A percentile compares a stretch with the other conserved stretches of the same genome.
Conservation (phyloP, 2,329 filamentous ascomycete species). For the Colletotrichum sojae region DNA sequence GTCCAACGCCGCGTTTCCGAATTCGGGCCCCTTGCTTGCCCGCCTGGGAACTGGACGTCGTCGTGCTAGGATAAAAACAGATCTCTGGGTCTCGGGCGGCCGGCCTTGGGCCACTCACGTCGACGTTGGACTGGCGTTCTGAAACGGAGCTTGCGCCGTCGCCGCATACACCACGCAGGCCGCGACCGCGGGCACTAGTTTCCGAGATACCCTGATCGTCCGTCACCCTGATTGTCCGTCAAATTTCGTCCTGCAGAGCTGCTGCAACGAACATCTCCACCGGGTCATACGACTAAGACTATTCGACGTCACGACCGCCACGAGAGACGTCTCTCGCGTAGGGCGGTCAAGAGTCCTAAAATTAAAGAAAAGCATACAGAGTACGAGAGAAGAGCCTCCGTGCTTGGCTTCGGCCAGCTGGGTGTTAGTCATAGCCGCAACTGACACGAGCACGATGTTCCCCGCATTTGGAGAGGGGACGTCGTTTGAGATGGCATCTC, state of each 20-base stretch:
- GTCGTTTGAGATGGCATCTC: neutral
- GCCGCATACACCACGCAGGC: conserved; percentile 27
- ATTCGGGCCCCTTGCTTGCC: conserved; percentile 36
- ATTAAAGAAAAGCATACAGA: conserved; percentile 17
- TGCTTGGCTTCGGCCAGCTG: conserved; percentile 12
- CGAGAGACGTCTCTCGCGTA: conserved; percentile 10
- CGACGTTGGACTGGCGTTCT: conserved; percentile 33
- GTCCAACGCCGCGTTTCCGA: conserved; percentile 27
- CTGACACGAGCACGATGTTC: neutral
- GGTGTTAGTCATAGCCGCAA: conserved; percentile 6
- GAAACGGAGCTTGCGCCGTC: conserved; percentile 40
- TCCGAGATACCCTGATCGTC: conserved; percentile 28
- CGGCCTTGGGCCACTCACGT: conserved; percentile 31
- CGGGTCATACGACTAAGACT: conserved; percentile 34
- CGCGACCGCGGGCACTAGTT: conserved; percentile 18
- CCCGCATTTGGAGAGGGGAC: neutral
- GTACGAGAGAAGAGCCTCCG: neutral
- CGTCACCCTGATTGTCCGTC: conserved; percentile 27
- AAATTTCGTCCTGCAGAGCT: conserved; percentile 19
- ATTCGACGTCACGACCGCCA: conserved; percentile 27
- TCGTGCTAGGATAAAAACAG: conserved; percentile 23
- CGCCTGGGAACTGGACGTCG: conserved; percentile 19
- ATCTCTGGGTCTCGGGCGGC: conserved; percentile 16
- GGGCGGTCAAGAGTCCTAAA: conserved; percentile 30
- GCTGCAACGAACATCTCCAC: conserved; percentile 19